These are phyloP conservation scores for Hypoxylon crocopeplum DNA, from an alignment of 495 filamentous ascomycete genomes.

Conservation along the genomic window DNA sequence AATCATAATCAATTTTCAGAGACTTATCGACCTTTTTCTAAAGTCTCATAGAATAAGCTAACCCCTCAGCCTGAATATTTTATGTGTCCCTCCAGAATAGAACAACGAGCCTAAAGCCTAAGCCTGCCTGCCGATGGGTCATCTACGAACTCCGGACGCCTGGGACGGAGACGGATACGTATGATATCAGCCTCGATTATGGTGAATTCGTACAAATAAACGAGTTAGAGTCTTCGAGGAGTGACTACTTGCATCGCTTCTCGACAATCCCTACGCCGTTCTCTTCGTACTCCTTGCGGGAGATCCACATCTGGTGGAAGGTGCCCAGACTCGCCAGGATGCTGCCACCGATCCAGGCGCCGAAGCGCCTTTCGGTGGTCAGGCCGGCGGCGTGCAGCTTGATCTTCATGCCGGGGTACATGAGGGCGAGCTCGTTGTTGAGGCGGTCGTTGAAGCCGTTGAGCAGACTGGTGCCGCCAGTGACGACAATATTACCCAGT, in stretches of 20 bases:
- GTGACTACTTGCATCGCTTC: conserved; percentile 73
- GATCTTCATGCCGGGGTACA: conserved; percentile 82
- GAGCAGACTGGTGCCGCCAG: conserved; percentile 81
- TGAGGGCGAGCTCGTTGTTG: conserved; percentile 76
- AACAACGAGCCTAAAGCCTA: conserved; percentile 2
- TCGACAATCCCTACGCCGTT: conserved; percentile 74
- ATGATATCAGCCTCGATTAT: conserved; percentile 10
- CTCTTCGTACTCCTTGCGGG: conserved; percentile 81
- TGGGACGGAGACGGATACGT: neutral
- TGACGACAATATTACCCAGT: conserved; percentile 89
- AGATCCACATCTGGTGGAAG: conserved; percentile 99
- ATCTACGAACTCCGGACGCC: conserved; percentile 34
- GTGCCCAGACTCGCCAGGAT: conserved; percentile 95
- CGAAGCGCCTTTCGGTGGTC: conserved; percentile 84
- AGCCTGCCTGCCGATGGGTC: conserved; percentile 4
- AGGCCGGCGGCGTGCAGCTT: conserved; percentile 85
- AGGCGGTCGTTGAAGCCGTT: conserved; percentile 90
- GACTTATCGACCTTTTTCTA: too few species aligned
- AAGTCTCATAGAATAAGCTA: too few species aligned
- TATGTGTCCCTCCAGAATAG: conserved; percentile 19
- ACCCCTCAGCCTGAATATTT: conserved; percentile 8
- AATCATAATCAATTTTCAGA: too few species aligned
- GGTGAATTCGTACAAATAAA: conserved; percentile 1
- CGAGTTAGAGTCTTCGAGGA: neutral
- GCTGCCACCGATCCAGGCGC: conserved; percentile 94